A percentile compares a stretch with the other conserved stretches of the same genome.
These are phyloP conservation scores for Colletotrichum neosansevieriae DNA, from an alignment of 2,329 filamentous ascomycete species.

Conservation along the genomic window DNA sequence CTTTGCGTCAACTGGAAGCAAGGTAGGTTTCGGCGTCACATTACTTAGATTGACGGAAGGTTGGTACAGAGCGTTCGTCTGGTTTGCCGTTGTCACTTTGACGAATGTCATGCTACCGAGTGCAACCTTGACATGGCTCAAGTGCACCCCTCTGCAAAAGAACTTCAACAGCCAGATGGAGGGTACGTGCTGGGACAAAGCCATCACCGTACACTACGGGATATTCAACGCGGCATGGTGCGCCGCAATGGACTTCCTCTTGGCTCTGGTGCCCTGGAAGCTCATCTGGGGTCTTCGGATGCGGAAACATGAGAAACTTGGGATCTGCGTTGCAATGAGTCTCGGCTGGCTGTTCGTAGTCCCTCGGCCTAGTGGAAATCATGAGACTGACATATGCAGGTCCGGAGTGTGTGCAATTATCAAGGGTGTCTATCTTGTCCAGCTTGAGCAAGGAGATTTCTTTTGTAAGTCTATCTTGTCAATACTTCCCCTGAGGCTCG, in stretches of 20 bases:
- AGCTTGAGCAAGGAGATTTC: slow-evolving; percentile 24
- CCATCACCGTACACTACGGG: slow-evolving; percentile 30
- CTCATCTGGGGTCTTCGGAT: slow-evolving; percentile 47
- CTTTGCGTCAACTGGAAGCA: slow-evolving; percentile 41
- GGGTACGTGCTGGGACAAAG: slow-evolving; percentile 42
- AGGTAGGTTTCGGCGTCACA: slow-evolving; percentile 47
- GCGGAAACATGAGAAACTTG: slow-evolving; percentile 46
- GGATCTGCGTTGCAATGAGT: slow-evolving; percentile 46
- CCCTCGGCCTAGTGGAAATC: background rate
- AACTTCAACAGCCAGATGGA: slow-evolving; percentile 41
- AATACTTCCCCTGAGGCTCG: too few species aligned
- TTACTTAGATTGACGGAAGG: slow-evolving; percentile 45
- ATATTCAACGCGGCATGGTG: slow-evolving; percentile 36
- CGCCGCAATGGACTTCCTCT: slow-evolving; percentile 44
- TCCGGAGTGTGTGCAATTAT: slow-evolving; percentile 25
- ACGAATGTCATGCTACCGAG: slow-evolving; percentile 42
- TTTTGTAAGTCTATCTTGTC: slow-evolving; percentile 1
- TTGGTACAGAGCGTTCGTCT: slow-evolving; percentile 44
- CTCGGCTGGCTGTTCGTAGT: slow-evolving; percentile 43
- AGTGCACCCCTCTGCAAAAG: slow-evolving; percentile 44
- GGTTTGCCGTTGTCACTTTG: slow-evolving; percentile 45
- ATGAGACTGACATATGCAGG: background rate
- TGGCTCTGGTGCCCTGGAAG: slow-evolving; percentile 48
- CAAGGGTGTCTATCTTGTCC: slow-evolving; percentile 32
- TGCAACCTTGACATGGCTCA: slow-evolving; percentile 43